Conservation (phyloP, 345 rosid genomes). For the Eucalyptus regnans region DNA sequence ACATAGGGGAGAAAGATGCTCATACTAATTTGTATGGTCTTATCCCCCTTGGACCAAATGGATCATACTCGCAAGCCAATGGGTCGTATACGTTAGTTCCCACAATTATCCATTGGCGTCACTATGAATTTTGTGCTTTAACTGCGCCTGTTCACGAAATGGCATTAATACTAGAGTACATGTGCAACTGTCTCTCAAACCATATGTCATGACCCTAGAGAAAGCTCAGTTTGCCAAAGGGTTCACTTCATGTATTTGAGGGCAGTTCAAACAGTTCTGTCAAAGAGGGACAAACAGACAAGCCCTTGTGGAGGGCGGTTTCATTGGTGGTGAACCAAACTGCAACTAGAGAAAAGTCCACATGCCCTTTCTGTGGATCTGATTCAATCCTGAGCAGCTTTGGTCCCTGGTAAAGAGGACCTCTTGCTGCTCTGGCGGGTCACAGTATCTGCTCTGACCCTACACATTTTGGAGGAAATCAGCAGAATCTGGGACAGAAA, state of each 20-base stretch:
- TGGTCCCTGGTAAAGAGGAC: not conserved
- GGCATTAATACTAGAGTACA: not conserved
- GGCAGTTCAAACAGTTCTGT: not conserved
- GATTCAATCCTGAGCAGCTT: not conserved
- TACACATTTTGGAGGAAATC: not conserved
- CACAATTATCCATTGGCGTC: not conserved
- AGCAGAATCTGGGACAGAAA: not conserved
- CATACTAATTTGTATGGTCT: not conserved
- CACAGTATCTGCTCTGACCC: not conserved
- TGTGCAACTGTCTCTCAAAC: not conserved
- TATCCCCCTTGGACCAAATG: not conserved
- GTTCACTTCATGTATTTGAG: not conserved
- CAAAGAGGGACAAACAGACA: constrained; percentile 10
- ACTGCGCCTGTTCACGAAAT: not conserved
- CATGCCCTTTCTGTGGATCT: constrained; percentile 13
- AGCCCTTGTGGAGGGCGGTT: constrained; percentile 12
- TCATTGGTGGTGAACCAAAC: constrained; percentile 2
- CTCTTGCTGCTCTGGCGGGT: not conserved
- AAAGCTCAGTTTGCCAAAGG: not conserved
- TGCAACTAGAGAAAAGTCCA: not conserved
- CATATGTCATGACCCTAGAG: not conserved
- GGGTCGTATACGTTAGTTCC: not conserved
- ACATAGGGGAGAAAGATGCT: not conserved
- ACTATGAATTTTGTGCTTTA: not conserved
- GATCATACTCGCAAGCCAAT: not conserved